phyloP scores from a whole-genome alignment of 768 basidiomycete genomes.

The Gelatoporia subvermispora region DNA sequence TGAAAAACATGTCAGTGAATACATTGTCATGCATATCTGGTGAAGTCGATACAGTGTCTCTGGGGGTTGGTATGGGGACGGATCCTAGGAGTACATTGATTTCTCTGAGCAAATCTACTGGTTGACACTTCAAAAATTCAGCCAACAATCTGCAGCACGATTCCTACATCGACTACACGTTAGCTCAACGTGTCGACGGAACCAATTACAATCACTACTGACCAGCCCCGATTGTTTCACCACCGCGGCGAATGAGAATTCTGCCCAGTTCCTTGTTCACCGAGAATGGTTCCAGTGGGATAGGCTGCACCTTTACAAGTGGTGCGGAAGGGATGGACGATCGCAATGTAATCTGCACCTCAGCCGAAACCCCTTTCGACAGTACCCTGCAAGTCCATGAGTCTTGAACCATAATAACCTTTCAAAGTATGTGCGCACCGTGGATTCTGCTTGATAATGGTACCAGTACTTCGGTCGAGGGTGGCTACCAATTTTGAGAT shows the following conservation, averaged over 20 bases:
- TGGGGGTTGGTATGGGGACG: too few species aligned
- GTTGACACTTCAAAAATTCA: constrained; percentile 5
- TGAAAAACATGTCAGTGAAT: neutral
- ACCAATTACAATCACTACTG: neutral
- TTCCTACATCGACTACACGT: constrained; percentile 1
- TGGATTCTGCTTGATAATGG: constrained; percentile 71
- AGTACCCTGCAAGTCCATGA: constrained; percentile 53
- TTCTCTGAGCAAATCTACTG: neutral
- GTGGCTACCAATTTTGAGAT: constrained; percentile 75
- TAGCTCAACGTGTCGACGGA: neutral
- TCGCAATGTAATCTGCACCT: constrained; percentile 78
- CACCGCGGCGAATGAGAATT: constrained; percentile 78
- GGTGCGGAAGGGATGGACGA: constrained; percentile 46
- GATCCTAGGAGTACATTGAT: neutral
- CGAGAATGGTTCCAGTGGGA: constrained; percentile 84
- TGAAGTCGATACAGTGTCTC: too few species aligned
- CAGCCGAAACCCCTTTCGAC: constrained; percentile 79
- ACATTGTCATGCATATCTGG: neutral
- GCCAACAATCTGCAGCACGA: constrained; percentile 9
- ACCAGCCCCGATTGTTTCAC: constrained; percentile 94
- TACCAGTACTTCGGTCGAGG: constrained; percentile 74
- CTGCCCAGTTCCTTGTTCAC: constrained; percentile 96
- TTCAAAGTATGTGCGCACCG: constrained; percentile 45
- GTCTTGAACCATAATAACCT: constrained; percentile 2
- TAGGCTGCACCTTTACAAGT: constrained; percentile 42